Base-by-base conservation (phyloP, 257 asterid genomes). In the Lithospermum erythrorhizon region DNA sequence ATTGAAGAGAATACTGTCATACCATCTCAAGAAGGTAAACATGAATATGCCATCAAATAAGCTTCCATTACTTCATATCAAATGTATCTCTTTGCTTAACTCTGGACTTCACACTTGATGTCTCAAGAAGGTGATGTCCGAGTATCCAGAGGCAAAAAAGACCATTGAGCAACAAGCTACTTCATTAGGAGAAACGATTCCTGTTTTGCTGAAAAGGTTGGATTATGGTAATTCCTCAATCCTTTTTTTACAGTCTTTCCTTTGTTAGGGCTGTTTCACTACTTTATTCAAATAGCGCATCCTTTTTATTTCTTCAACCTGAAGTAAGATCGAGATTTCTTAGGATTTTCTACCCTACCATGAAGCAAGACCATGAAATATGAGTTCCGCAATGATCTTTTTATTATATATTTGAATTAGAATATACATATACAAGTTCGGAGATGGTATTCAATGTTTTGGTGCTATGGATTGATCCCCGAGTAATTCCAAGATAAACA, bases 121-220 rank as follows among this genome's bases (percentile, higher is more conserved):
- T 64, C 37, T 77, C 41, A 32, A 68, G 29, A 68, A 91, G 98
- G 87, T 86, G 65, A 82, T 91, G 53, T 68, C 83, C 54, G 83
- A 84, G 69, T 91, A 88, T 73, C 97, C 96, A 27, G 97, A 91
- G 86, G 88, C 94, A 62, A 77, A 82, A 72, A 76, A 80, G 95
- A 75, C 87, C 35, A 69, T 18, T 17, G 95, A 88, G 64, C 80
- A 82, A 78, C 98, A 88, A 72, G 73, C 69, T 62, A 75, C 94
- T 65, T 73, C 83, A 55, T 71, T 88, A 61, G 95, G 95, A 64
- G 98, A 84, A 76, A 76, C 86, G 62, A 82, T 78, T 66, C 75
- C 62, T 66, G 97, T 79, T 66, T 73, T 91, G 97, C 89, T 70
- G 76, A 83, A 79, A 80, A 88, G 95, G 95, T 86, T 91, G 94